Evolutionary conservation across 2,329 filamentous ascomycete genomes (phyloP), one percentile per base, ranked within the genome.

Genomic region (Byssoonygena ceratinophila): DNA sequence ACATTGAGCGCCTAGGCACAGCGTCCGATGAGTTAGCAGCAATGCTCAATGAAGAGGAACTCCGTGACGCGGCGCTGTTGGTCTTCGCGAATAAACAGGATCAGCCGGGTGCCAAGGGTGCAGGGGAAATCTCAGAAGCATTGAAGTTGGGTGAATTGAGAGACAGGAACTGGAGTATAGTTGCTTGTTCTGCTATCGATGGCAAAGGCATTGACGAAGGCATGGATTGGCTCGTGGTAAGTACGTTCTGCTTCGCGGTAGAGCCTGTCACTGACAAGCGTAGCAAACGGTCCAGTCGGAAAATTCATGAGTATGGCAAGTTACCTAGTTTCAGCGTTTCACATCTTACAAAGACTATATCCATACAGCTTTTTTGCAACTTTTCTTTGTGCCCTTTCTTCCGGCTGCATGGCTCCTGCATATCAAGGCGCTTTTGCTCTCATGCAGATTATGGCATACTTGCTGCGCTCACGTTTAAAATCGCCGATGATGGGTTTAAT

Each of bases 41-140:
- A 14, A 98, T 98, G 92, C 73, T 98, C 58, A 94, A 94, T 65
- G 92, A 98, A 72, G 92, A 97, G 59, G 91, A 98, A 71, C 78
- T 98, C 52, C 86, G 88, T 66, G 92, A 97, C 65, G 91, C 92
- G 11, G 83, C 89, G 20, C 74, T 98, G 51, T 74, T 98, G 51
- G 92, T 98, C 9, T 98, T 97, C 70, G 92, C 92, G 64, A 98
- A 98, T 74, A 98, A 98, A 75, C 92, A 98, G 71, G 92, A 98
- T 72, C 89, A 97, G 71, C 91, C 91, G 1, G 92, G 92, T 16
- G 91, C 92, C 46, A 94, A 95, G 73, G 92, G 91, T 1, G 92
- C 92, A 1, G 92, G 89, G 16, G 92, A 97, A 68, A 98, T 98
- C 58, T 94, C 87, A 52, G 91, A 97, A 72, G 91, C 90, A 46